Base-by-base conservation (phyloP, 306 rosid genomes). In the Cucurbita argyrosperma region DNA sequence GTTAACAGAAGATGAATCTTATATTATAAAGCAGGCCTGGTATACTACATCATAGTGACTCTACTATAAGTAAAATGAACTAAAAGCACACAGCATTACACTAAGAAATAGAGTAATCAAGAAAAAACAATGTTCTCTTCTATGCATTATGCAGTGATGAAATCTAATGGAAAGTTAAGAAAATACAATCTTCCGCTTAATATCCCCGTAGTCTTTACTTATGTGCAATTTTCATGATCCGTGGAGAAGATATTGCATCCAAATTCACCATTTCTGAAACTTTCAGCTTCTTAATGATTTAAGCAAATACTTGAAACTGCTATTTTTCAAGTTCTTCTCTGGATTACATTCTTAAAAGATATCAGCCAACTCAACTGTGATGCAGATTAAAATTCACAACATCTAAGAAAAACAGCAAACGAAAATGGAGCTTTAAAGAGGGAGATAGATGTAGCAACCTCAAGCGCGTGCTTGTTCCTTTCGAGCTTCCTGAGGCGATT, bases 401-500 rank as follows among this genome's bases (percentile, higher is more conserved):
- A 39, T 55, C 76, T 53, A 72, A 54, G 54, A 58, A 58, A 45
- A 57, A 56, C 51, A 19, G 2, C 8, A 42, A 54, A 42, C 8
- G 10, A 70, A 21, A 35, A 52, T 0, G 11, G 14, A 51, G 23
- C 2, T 3, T 8, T 11, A 18, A 18, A 53, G 18, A 18, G 76
- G 51, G 51, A 66, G 72, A 66, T 26, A 42, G 52, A 79, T 69
- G 73, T 76, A 15, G 60, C 47, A 10, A 89, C 96, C 97, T 94
- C 91, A 60, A 94, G 99, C 35, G 97, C 96, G 2, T 91, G 91
- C 80, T 86, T 87, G 78, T 91, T 84, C 85, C 82, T 79, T 76
- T 88, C 79, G 74, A 91, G 89, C 87, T 84, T 94, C 71, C 97
- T 83, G 46, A 89, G 99, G 51, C 96, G 97, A 72, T 94, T 89